Conservation (phyloP, 106 monocot genomes). For the Dioscorea zingiberensis region DNA sequence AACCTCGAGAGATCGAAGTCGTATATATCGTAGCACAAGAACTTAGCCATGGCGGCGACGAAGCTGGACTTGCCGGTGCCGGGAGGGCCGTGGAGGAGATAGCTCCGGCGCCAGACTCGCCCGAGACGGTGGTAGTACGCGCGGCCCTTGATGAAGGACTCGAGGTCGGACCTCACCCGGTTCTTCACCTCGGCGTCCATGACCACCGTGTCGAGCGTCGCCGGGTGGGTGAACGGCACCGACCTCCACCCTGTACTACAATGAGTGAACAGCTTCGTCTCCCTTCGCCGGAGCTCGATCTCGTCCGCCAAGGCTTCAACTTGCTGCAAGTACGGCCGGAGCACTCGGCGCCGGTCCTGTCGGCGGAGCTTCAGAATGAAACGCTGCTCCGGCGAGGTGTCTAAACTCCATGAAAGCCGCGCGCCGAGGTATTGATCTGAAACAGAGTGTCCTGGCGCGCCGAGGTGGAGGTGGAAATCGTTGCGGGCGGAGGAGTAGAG, state of each 20-base stretch:
- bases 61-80: conserved; percentile 33
- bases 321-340: conserved; percentile 23
- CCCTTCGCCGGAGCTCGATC: conserved; percentile 8
- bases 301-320: conserved; percentile 18
- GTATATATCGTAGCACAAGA: conserved; percentile 25
- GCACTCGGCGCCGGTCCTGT: conserved; percentile 6
- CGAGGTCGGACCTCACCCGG: conserved; percentile 16
- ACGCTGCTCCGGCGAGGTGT: not conserved
- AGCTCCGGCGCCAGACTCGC: conserved; percentile 22
- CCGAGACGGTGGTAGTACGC: conserved; percentile 20
- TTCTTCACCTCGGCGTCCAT: conserved; percentile 21
- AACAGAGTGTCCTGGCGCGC: conserved; percentile 2
- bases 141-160: conserved; percentile 13
- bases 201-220: conserved; percentile 20
- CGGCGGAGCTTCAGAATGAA: conserved; percentile 13
- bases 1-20: conserved; percentile 12
- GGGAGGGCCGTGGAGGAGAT: conserved; percentile 26
- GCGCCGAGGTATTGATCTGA: conserved; percentile 18
- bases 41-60: conserved; percentile 28
- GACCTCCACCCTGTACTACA: conserved; percentile 9
- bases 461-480: conserved; percentile 7
- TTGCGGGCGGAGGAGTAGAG: conserved; percentile 8
- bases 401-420: conserved; percentile 7
- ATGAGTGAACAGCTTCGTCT: conserved; percentile 10
- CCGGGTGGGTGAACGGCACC: conserved; percentile 11